These are phyloP conservation scores for Calocybe gambosa DNA, from an alignment of 1,284 basidiomycete genomes.

Conservation along the genomic window DNA sequence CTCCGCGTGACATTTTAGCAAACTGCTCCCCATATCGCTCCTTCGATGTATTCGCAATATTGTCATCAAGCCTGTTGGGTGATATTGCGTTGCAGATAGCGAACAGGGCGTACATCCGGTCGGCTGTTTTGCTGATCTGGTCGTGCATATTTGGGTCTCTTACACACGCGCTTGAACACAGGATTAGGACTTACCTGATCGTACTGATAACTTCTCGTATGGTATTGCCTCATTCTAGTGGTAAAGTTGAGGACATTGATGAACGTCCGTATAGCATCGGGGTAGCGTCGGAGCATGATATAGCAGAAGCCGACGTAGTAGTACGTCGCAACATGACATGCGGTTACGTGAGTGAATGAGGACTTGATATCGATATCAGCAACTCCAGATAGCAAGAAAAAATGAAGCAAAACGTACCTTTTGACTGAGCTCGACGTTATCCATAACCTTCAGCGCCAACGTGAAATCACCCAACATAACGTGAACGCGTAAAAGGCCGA, in stretches of 20 bases:
- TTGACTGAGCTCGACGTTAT: slow-evolving; percentile 86
- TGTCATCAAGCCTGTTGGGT: slow-evolving; percentile 88
- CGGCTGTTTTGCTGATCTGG: slow-evolving; percentile 94
- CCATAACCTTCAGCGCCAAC: slow-evolving; percentile 92
- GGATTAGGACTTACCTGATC: slow-evolving; percentile 72
- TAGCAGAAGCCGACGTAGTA: slow-evolving; percentile 98
- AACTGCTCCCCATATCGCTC: slow-evolving; percentile 93
- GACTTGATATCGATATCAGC: slow-evolving; percentile 37
- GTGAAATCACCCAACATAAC: slow-evolving; percentile 95
- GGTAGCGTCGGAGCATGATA: slow-evolving; percentile 89
- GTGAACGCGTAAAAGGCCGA: slow-evolving; percentile 93
- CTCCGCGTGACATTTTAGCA: slow-evolving; percentile 72
- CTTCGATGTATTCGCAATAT: slow-evolving; percentile 88
- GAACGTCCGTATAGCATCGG: slow-evolving; percentile 92
- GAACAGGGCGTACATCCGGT: slow-evolving; percentile 95
- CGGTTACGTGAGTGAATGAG: slow-evolving; percentile 86
- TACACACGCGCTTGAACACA: too few relatives aligned
- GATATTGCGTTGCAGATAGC: slow-evolving; percentile 91
- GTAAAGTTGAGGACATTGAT: slow-evolving; percentile 92
- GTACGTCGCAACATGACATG: slow-evolving; percentile 91
- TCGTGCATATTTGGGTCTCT: neutral
- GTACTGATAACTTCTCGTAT: slow-evolving; percentile 94
- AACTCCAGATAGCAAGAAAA: too few relatives aligned
- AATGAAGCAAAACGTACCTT: slow-evolving; percentile 43
- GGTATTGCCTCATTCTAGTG: slow-evolving; percentile 89